Conservation (phyloP, 2,329 filamentous ascomycete genomes). For the Pseudocercospora vitis region DNA sequence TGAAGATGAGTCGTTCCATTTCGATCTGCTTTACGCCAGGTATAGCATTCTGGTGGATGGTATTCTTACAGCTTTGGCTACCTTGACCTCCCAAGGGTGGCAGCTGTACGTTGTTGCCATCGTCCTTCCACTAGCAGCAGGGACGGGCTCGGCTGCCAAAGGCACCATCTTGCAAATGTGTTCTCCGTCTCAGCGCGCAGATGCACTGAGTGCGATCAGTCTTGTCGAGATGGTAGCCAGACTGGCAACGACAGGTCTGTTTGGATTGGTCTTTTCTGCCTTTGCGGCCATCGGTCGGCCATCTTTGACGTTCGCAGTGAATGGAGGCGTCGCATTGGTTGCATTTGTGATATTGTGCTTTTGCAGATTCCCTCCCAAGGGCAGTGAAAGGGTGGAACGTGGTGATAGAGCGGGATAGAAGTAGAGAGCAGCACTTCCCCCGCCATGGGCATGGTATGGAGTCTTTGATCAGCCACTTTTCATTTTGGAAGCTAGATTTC, state of each 20-base stretch:
- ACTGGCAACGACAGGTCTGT: constrained; percentile 62
- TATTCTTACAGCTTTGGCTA: constrained; percentile 61
- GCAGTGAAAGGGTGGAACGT: constrained; percentile 36
- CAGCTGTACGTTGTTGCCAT: constrained; percentile 68
- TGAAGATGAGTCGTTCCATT: constrained; percentile 53
- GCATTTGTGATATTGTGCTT: constrained; percentile 50
- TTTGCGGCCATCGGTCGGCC: constrained; percentile 61
- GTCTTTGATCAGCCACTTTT: too few species aligned
- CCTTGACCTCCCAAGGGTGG: constrained; percentile 63
- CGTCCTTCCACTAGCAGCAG: constrained; percentile 66
- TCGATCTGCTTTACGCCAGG: constrained; percentile 67
- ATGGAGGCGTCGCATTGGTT: constrained; percentile 60
- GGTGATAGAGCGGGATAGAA: constrained; percentile 9
- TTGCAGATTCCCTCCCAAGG: constrained; percentile 48
- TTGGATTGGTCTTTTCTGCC: constrained; percentile 66
- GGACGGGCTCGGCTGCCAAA: constrained; percentile 68
- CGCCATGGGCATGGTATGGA: too few species aligned
- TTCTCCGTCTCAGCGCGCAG: constrained; percentile 59
- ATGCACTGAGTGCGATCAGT: constrained; percentile 68
- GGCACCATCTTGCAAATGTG: constrained; percentile 74
- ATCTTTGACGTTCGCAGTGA: constrained; percentile 66
- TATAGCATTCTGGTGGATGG: constrained; percentile 67
- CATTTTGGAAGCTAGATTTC: too few species aligned
- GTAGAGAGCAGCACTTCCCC: too few species aligned
- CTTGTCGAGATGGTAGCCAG: constrained; percentile 68